Percentiles rank a stretch among this genome's conserved stretches.
Evolutionary conservation across 306 rosid species (phyloP).

Genomic region (Begonia peltatifolia): DNA sequence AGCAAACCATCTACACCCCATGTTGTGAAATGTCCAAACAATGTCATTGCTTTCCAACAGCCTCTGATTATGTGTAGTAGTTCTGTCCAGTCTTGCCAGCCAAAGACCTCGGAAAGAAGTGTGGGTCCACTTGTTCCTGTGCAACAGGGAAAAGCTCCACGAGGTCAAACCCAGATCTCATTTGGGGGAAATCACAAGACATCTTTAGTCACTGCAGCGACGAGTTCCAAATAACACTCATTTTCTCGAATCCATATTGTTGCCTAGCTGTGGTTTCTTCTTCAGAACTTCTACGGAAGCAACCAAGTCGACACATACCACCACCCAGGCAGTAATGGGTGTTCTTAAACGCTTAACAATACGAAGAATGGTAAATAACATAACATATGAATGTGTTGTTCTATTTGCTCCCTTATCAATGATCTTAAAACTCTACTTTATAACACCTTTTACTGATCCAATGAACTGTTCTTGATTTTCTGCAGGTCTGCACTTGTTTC

Average conservation of each 20-base stretch:
- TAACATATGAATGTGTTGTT: no score
- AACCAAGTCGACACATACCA: no score
- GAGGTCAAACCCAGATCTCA: conserved; percentile 50
- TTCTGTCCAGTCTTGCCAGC: conserved; percentile 28
- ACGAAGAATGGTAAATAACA: no score
- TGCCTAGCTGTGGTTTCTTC: no score
- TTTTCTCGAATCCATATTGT: background rate
- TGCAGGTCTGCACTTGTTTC: no score
- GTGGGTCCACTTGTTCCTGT: conserved; percentile 18
- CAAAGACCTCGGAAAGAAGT: conserved; percentile 26
- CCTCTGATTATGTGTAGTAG: conserved; percentile 20
- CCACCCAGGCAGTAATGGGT: no score
- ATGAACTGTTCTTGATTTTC: no score
- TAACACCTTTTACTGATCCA: no score
- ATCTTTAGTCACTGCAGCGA: conserved; percentile 18
- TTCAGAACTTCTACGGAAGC: no score
- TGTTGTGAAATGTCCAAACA: conserved; percentile 24
- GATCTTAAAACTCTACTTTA: no score
- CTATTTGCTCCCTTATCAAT: no score
- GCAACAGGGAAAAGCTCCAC: conserved; percentile 36
- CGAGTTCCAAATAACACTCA: conserved; percentile 17
- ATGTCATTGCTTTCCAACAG: conserved; percentile 27
- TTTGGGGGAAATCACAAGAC: conserved; percentile 39
- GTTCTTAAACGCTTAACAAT: no score
- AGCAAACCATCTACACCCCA: conserved; percentile 6